These are phyloP conservation scores for Heterobasidion irregulare DNA, from an alignment of 1,284 basidiomycete species.

Conservation along the genomic window DNA sequence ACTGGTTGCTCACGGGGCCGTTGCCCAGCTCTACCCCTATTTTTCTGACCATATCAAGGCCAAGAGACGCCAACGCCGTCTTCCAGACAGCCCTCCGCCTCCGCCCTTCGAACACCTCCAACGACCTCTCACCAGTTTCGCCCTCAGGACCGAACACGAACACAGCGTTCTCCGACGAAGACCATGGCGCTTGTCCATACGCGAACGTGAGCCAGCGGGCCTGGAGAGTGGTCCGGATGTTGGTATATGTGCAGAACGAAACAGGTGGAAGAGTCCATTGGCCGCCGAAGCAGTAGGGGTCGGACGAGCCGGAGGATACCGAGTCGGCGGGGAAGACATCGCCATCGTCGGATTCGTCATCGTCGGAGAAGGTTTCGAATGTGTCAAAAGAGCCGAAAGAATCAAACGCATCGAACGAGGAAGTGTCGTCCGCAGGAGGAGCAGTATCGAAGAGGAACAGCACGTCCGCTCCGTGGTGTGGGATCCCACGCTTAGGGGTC, in stretches of 20 bases:
- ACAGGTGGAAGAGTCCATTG: constrained; percentile 46
- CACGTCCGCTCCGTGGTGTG: constrained; percentile 63
- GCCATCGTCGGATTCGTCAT: constrained; percentile 10
- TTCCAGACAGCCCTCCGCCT: constrained; percentile 46
- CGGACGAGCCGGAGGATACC: constrained; percentile 3
- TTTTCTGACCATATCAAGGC: constrained; percentile 57
- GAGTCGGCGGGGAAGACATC: constrained; percentile 9
- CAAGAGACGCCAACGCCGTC: constrained; percentile 56
- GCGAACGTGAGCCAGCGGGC: constrained; percentile 68
- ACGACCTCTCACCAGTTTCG: constrained; percentile 53
- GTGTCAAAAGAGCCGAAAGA: not conserved
- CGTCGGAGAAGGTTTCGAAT: constrained; percentile 15
- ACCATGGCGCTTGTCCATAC: constrained; percentile 61
- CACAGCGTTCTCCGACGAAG: constrained; percentile 41
- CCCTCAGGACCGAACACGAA: constrained; percentile 72
- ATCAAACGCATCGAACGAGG: not conserved
- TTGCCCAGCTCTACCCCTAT: constrained; percentile 63
- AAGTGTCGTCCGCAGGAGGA: constrained; percentile 31
- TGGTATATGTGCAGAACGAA: constrained; percentile 52
- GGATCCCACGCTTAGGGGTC: constrained; percentile 47
- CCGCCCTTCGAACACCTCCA: constrained; percentile 44
- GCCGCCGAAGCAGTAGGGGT: constrained; percentile 12
- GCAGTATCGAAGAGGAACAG: constrained; percentile 72
- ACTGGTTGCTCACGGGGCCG: constrained; percentile 36
- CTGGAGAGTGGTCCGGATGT: constrained; percentile 62